A percentile compares a stretch with the other conserved stretches of the same genome.
Conservation (phyloP, 1,284 basidiomycete genomes). For the Fomes fomentarius region DNA sequence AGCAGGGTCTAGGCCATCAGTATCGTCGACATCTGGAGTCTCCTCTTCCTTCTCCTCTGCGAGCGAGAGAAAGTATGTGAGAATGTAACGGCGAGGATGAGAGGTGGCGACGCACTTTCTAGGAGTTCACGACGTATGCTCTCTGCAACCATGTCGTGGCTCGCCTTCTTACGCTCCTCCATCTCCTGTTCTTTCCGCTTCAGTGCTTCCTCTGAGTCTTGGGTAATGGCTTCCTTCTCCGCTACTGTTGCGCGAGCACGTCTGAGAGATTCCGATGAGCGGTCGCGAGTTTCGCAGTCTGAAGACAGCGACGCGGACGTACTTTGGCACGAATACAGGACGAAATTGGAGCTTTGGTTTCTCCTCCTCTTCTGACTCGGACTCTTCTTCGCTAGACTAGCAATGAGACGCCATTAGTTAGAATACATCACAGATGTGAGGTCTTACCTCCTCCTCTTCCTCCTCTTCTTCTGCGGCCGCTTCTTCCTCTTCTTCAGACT, state of each 20-base stretch:
- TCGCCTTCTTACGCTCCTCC: constrained; percentile 77
- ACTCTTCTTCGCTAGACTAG: constrained; percentile 78
- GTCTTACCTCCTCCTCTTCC: constrained; percentile 51
- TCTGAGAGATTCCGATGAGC: constrained; percentile 41
- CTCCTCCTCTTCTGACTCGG: constrained; percentile 71
- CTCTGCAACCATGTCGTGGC: constrained; percentile 86
- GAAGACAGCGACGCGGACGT: constrained; percentile 30
- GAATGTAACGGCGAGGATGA: neutral
- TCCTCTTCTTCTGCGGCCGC: constrained; percentile 49
- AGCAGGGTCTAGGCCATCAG: constrained; percentile 89
- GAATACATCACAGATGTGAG: constrained; percentile 16
- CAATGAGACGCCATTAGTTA: constrained; percentile 11
- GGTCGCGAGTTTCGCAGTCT: neutral
- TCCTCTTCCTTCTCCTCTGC: constrained; percentile 87
- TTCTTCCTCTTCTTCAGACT: constrained; percentile 45
- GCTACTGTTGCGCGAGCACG: constrained; percentile 71
- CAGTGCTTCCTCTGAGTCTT: constrained; percentile 71
- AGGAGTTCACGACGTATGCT: constrained; percentile 83
- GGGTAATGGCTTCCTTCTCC: constrained; percentile 63
- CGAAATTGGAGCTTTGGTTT: constrained; percentile 70
- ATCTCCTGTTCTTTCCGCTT: constrained; percentile 66
- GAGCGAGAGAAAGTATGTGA: neutral
- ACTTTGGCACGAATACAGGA: constrained; percentile 93
- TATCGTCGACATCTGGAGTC: constrained; percentile 91
- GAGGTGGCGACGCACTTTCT: constrained; percentile 61